These are phyloP conservation scores for Trichoderma sp. DNA, from an alignment of 2,329 filamentous ascomycete species.

Conservation along the genomic window DNA sequence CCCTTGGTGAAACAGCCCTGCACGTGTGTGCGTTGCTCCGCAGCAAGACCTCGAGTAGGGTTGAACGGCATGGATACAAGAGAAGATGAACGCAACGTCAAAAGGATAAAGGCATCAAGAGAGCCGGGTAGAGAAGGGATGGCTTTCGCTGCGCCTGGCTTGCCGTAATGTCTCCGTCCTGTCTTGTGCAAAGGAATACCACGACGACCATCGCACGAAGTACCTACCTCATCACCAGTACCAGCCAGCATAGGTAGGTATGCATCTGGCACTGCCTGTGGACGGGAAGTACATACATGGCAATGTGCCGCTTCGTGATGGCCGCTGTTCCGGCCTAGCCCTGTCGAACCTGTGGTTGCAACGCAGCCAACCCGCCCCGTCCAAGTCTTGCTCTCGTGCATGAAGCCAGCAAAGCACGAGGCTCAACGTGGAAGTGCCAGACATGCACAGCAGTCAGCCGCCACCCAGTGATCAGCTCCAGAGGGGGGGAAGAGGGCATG, in stretches of 20 bases:
- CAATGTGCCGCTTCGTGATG: conserved; percentile 6
- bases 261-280: neutral
- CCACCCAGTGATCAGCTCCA: neutral
- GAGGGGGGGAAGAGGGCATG: neutral
- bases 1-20: conserved; percentile 1
- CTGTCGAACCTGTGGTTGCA: conserved; percentile 7
- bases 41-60: neutral
- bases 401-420: conserved; percentile 1
- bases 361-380: conserved; percentile 9
- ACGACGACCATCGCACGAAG: too few relatives aligned
- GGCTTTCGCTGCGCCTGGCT: neutral
- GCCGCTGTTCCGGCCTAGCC: neutral
- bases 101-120: neutral
- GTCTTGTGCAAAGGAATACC: neutral
- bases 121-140: too few relatives aligned
- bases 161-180: neutral
- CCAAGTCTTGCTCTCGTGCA: conserved; percentile 4
- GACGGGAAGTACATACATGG: neutral
- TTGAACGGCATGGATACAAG: neutral
- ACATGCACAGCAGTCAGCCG: conserved; percentile 3
- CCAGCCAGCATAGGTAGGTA: too few relatives aligned
- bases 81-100: too few relatives aligned
- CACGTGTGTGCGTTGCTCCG: conserved; percentile 1
- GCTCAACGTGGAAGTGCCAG: conserved; percentile 19
- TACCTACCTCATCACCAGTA: too few relatives aligned